Evolutionary conservation across 306 rosid genomes (phyloP).

Genomic region (Vigna reflexopilosa): DNA sequence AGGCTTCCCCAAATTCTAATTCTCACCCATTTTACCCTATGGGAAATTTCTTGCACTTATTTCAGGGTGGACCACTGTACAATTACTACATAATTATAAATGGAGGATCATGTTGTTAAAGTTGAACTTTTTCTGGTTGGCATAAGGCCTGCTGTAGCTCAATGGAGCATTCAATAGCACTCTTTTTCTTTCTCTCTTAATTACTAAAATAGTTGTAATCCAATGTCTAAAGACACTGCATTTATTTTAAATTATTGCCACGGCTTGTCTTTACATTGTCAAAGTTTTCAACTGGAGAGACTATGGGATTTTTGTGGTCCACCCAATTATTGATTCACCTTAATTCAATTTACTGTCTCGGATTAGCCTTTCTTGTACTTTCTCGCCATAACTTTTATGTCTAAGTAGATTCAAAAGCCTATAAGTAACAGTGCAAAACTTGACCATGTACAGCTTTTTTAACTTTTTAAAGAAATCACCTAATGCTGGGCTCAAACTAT

Average conservation of each 20-base stretch:
- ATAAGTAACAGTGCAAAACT: too few species aligned
- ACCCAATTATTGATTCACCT: conserved; percentile 50
- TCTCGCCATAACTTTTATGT: conserved; percentile 43
- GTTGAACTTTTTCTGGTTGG: conserved; percentile 45
- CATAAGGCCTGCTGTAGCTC: conserved; percentile 24
- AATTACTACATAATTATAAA: conserved; percentile 45
- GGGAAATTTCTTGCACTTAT: conserved; percentile 9
- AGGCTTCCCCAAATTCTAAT: conserved; percentile 24
- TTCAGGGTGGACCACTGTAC: conserved; percentile 38
- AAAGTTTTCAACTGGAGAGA: conserved; percentile 41
- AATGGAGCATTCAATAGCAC: conserved; percentile 26
- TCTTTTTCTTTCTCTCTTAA: too few species aligned
- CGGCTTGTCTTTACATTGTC: conserved; percentile 46
- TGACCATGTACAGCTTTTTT: conserved; percentile 36
- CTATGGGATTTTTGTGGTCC: conserved; percentile 55
- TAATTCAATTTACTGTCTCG: conserved; percentile 51
- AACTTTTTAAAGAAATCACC: conserved; percentile 33
- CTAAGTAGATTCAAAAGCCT: conserved; percentile 47
- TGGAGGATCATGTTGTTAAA: conserved; percentile 35
- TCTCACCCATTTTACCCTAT: conserved; percentile 6
- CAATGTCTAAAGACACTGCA: conserved; percentile 37
- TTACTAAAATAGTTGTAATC: conserved; percentile 22
- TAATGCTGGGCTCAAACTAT: conserved; percentile 37
- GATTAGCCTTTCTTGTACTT: conserved; percentile 55
- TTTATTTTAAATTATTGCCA: conserved; percentile 38